phyloP scores from a whole-genome alignment of 2,329 filamentous ascomycete species.

The Penicillium sp. region DNA sequence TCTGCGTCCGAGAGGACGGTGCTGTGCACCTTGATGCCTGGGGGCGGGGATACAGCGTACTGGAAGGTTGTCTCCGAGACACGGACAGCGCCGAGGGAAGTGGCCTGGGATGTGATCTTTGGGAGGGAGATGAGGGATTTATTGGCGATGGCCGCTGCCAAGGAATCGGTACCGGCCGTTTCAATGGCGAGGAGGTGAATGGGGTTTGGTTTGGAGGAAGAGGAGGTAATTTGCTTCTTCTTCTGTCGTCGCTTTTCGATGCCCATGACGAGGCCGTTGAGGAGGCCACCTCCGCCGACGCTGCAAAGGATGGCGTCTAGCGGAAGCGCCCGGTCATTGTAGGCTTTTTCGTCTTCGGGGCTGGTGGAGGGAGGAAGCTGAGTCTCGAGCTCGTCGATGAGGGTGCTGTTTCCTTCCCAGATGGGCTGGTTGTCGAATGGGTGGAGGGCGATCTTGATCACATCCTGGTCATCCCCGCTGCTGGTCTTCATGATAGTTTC shows the following conservation, averaged over 20 bases:
- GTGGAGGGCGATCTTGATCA: constrained; percentile 42
- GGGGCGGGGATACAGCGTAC: constrained; percentile 52
- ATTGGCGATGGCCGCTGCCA: constrained; percentile 58
- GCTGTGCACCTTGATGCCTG: constrained; percentile 53
- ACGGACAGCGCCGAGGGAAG: constrained; percentile 68
- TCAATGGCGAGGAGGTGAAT: constrained; percentile 68
- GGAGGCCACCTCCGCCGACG: constrained; percentile 76
- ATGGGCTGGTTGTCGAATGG: constrained; percentile 47
- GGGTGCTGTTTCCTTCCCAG: constrained; percentile 47
- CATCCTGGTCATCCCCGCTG: constrained; percentile 24
- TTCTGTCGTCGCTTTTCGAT: constrained; percentile 51
- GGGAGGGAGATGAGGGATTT: constrained; percentile 62
- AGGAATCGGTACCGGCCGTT: constrained; percentile 69
- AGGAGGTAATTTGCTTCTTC: constrained; percentile 29
- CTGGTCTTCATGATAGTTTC: constrained; percentile 45
- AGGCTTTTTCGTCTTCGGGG: constrained; percentile 31
- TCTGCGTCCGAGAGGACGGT: constrained; percentile 70
- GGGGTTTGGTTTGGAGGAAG: constrained; percentile 26
- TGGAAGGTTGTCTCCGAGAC: constrained; percentile 67
- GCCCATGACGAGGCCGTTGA: constrained; percentile 72
- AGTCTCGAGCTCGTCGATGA: constrained; percentile 44
- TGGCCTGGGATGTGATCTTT: constrained; percentile 72
- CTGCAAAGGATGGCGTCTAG: constrained; percentile 72
- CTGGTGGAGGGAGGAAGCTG: constrained; percentile 38
- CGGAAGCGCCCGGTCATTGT: constrained; percentile 34